Evolutionary conservation across 2,329 filamentous ascomycete species (phyloP).

Genomic region (Dothidotthia symphoricarpi): DNA sequence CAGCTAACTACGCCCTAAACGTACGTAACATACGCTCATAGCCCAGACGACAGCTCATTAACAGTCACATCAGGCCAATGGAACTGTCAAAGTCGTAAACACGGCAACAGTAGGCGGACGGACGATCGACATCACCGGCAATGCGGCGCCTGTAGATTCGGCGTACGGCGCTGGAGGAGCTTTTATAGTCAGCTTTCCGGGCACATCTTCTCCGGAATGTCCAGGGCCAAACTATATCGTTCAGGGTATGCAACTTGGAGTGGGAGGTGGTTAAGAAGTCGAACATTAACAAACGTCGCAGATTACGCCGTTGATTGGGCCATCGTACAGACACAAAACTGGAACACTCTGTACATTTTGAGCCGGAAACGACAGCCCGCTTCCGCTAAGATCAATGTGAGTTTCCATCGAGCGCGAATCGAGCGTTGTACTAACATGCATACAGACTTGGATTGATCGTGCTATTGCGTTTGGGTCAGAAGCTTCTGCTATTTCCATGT

Average conservation of each 20-base stretch:
- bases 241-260: slow-evolving; percentile 14
- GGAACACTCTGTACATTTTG: slow-evolving; percentile 29
- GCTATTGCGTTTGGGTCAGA: slow-evolving; percentile 18
- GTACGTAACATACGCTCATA: slow-evolving; percentile 2
- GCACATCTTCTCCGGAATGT: slow-evolving; percentile 14
- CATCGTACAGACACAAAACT: slow-evolving; percentile 31
- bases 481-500: slow-evolving; percentile 15
- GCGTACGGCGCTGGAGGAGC: slow-evolving; percentile 22
- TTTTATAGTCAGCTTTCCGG: slow-evolving; percentile 28
- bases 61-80: slow-evolving; percentile 13
- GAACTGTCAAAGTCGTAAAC: slow-evolving; percentile 26
- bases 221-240: slow-evolving; percentile 34
- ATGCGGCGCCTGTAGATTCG: slow-evolving; percentile 20
- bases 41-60: neutral
- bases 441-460: slow-evolving; percentile 17
- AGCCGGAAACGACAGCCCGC: slow-evolving; percentile 24
- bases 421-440: neutral
- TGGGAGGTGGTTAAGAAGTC: too few relatives aligned
- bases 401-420: neutral
- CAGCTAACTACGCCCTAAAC: slow-evolving; percentile 26
- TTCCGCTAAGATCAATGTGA: slow-evolving; percentile 20
- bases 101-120: slow-evolving; percentile 18
- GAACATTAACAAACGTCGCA: slow-evolving; percentile 5
- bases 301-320: slow-evolving; percentile 28
- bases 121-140: slow-evolving; percentile 19